Evolutionary conservation across 352 stramenopile genomes (phyloP).

Genomic region (Phytophthora tubulina): DNA sequence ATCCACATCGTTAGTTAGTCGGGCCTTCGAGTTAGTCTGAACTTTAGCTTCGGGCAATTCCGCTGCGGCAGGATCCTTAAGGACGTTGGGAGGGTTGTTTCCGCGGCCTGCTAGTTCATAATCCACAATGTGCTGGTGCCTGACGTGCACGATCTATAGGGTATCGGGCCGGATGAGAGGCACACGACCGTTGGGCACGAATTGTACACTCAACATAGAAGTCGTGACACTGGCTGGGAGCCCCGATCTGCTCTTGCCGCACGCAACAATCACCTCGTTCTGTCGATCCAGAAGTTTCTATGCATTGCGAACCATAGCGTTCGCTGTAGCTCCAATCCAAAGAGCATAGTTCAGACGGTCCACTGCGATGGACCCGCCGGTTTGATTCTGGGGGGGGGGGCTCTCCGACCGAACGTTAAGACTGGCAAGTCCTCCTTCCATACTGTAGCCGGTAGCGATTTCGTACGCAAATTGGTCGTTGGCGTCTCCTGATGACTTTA

Average conservation of each 20-base stretch:
- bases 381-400: background rate
- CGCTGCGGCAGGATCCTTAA: background rate
- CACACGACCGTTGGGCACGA: background rate
- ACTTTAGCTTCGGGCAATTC: no score
- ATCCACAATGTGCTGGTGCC: slow-evolving; percentile 9
- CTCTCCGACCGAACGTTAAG: background rate
- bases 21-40: no score
- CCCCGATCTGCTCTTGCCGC: slow-evolving; percentile 2
- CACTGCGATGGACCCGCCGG: background rate
- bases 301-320: background rate
- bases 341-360: slow-evolving; percentile 8
- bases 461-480: background rate
- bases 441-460: background rate
- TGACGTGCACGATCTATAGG: background rate
- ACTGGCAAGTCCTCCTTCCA: background rate
- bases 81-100: background rate
- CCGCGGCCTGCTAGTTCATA: background rate
- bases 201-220: slow-evolving; percentile 2
- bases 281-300: background rate
- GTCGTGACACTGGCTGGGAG: background rate
- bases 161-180: slow-evolving; percentile 5
- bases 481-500: background rate
- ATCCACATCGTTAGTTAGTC: no score
- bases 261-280: background rate
- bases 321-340: background rate